These are phyloP conservation scores for Hypoxylon lienhwacheense DNA, from an alignment of 495 filamentous ascomycete genomes.

Conservation along the genomic window DNA sequence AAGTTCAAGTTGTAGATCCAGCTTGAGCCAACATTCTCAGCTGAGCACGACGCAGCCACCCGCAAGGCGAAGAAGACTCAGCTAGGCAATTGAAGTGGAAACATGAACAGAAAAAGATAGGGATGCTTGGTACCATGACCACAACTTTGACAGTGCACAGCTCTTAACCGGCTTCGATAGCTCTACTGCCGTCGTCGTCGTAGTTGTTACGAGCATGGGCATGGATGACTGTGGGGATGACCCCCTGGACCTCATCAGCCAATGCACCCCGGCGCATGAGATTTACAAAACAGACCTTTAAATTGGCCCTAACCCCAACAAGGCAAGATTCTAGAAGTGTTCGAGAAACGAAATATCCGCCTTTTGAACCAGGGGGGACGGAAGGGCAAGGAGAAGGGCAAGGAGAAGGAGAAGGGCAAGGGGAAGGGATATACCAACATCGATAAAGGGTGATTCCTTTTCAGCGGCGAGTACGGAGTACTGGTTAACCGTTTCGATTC, in stretches of 20 bases:
- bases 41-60: constrained; percentile 16
- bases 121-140: too few species aligned
- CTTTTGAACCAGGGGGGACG: too few species aligned
- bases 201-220: constrained; percentile 11
- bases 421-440: constrained; percentile 19
- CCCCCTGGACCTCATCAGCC: constrained; percentile 21
- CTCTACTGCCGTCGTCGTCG: constrained; percentile 14
- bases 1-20: neutral
- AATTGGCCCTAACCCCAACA: constrained; percentile 27
- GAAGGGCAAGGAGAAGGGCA: constrained; percentile 9
- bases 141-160: constrained; percentile 13
- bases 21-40: neutral
- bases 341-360: constrained; percentile 29
- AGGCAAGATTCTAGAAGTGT: constrained; percentile 33
- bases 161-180: constrained; percentile 22
- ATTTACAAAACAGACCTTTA: constrained; percentile 24
- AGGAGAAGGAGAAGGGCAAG: constrained; percentile 1
- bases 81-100: too few species aligned
- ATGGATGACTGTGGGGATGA: constrained; percentile 26
- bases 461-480: too few species aligned
- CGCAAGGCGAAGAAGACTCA: too few species aligned
- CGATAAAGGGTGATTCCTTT: constrained; percentile 10
- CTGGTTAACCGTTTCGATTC: too few species aligned
- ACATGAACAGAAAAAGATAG: constrained; percentile 28
- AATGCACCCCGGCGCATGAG: constrained; percentile 35